These are phyloP conservation scores for Trichoderma sp. DNA, from an alignment of 2,329 filamentous ascomycete species.

Conservation along the genomic window DNA sequence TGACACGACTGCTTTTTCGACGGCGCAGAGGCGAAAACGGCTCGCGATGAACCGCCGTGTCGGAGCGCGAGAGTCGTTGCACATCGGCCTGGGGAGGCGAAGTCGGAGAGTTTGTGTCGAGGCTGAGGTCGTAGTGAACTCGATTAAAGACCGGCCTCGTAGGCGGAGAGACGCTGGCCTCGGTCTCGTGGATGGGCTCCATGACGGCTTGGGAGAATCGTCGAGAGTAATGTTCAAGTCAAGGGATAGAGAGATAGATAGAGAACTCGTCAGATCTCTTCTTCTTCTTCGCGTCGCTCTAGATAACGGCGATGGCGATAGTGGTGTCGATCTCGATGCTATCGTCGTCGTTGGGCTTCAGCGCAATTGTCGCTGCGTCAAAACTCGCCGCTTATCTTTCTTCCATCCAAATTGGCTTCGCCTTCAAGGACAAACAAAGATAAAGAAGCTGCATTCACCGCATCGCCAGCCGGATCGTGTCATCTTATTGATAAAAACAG, in stretches of 20 bases:
- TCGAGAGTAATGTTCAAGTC: not conserved
- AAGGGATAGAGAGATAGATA: not conserved
- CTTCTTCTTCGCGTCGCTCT: not conserved
- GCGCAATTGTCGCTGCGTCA: not conserved
- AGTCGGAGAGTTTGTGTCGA: conserved; percentile 30
- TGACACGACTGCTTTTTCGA: conserved; percentile 43
- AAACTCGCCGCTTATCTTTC: not conserved
- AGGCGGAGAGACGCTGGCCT: not conserved
- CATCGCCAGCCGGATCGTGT: not conserved
- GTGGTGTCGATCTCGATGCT: not conserved
- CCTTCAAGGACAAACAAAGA: not conserved
- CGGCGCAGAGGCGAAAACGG: conserved; percentile 39
- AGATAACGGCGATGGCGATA: not conserved
- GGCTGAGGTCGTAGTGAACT: conserved; percentile 33
- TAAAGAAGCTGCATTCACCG: not conserved
- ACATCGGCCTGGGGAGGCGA: conserved; percentile 25
- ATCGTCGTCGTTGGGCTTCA: not conserved
- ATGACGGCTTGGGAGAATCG: not conserved
- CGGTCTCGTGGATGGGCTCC: not conserved
- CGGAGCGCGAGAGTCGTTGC: conserved; percentile 28
- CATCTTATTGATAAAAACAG: not conserved
- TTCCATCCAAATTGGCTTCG: not conserved
- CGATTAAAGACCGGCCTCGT: conserved; percentile 18
- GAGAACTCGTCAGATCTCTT: not conserved
- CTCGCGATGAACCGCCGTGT: conserved; percentile 32